A percentile compares a stretch with the other conserved stretches of the same genome.
phyloP scores from a whole-genome alignment of 1,284 basidiomycete genomes.

The Ganoderma boninense region DNA sequence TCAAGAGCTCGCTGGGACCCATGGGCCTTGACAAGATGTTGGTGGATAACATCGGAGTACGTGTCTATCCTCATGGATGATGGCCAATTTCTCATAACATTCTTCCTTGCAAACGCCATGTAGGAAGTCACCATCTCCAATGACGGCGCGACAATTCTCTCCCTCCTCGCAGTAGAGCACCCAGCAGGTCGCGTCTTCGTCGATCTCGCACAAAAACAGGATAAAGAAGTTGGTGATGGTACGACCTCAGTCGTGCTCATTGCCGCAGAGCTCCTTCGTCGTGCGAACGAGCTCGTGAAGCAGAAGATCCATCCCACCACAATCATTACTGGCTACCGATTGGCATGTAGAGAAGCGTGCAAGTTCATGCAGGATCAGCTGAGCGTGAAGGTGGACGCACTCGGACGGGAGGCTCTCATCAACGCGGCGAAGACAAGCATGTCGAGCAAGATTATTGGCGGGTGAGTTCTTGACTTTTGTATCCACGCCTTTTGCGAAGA shows the following conservation, averaged over 20 bases:
- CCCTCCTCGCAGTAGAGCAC: slow-evolving; percentile 91
- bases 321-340: slow-evolving; percentile 97
- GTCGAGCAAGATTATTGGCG: slow-evolving; percentile 98
- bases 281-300: slow-evolving; percentile 98
- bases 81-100: not conserved
- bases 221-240: slow-evolving; percentile 99
- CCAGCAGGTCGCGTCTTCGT: slow-evolving; percentile 97
- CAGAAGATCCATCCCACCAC: slow-evolving; percentile 99
- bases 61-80: slow-evolving; percentile 37
- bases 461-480: slow-evolving; percentile 60
- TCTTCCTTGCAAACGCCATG: not conserved
- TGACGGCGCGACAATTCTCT: slow-evolving; percentile 98
- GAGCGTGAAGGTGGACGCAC: slow-evolving; percentile 91
- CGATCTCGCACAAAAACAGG: slow-evolving; percentile 98
- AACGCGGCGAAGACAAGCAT: slow-evolving; percentile 99
- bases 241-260: slow-evolving; percentile 99
- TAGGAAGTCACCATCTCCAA: slow-evolving; percentile 99
- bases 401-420: slow-evolving; percentile 92
- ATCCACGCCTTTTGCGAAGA: not conserved
- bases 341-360: slow-evolving; percentile 97
- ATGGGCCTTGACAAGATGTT: slow-evolving; percentile 98
- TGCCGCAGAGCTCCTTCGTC: slow-evolving; percentile 93
- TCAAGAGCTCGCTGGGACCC: slow-evolving; percentile 97
- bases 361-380: slow-evolving; percentile 99
- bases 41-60: slow-evolving; percentile 96